Conservation (phyloP, 345 rosid species). For the Boechera stricta region DNA sequence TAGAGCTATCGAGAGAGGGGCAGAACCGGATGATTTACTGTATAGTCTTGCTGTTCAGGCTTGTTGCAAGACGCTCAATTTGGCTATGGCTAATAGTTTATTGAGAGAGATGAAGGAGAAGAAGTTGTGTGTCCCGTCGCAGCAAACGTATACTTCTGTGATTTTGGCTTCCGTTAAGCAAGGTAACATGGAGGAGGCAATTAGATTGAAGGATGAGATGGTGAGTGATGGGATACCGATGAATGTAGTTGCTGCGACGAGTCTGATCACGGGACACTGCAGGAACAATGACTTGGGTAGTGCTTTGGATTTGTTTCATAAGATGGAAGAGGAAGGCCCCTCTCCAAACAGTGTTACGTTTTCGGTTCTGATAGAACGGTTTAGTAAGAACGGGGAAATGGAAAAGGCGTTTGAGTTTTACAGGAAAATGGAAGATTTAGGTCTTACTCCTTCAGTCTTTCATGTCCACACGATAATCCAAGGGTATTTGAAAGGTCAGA, state of each 20-base stretch:
- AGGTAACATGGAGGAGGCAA: conserved; percentile 65
- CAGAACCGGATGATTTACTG: conserved; percentile 54
- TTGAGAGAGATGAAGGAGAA: conserved; percentile 68
- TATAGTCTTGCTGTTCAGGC: conserved; percentile 57
- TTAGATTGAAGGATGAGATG: conserved; percentile 83
- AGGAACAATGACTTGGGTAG: conserved; percentile 50
- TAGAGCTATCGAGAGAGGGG: conserved; percentile 56
- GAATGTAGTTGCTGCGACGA: conserved; percentile 66
- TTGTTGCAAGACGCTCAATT: conserved; percentile 52
- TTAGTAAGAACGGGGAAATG: conserved; percentile 60
- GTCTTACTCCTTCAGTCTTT: conserved; percentile 57
- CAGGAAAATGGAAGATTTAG: conserved; percentile 60
- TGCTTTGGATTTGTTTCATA: conserved; percentile 65
- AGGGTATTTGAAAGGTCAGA: conserved; percentile 55
- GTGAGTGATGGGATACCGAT: conserved; percentile 58
- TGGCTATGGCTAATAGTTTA: conserved; percentile 51
- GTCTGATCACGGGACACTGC: conserved; percentile 73
- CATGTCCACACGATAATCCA: conserved; percentile 57
- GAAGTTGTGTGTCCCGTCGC: conserved; percentile 53
- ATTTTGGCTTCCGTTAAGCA: conserved; percentile 64
- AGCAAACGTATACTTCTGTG: conserved; percentile 55
- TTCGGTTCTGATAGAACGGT: conserved; percentile 68
- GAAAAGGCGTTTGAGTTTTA: conserved; percentile 66
- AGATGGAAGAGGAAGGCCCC: conserved; percentile 62
- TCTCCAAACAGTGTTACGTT: conserved; percentile 67